phyloP scores from a whole-genome alignment of 1,284 basidiomycete species.

The Peniophora sp. region DNA sequence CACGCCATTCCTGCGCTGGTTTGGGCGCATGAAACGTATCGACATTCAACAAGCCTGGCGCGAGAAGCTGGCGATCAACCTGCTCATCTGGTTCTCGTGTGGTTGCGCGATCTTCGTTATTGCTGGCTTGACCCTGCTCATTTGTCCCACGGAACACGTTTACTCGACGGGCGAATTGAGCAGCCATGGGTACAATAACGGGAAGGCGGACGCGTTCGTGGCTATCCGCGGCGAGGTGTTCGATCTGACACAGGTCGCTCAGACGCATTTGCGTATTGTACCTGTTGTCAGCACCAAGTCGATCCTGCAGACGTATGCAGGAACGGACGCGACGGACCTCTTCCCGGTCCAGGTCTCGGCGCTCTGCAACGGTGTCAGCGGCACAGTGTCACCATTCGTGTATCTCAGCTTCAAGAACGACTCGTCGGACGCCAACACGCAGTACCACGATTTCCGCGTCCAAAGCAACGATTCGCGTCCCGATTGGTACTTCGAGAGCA shows the following conservation, averaged over 20 bases:
- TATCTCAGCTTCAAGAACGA: conserved; percentile 74
- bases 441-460: conserved; percentile 94
- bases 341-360: conserved; percentile 98
- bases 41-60: conserved; percentile 96
- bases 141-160: conserved; percentile 93
- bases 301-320: conserved; percentile 75
- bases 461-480: conserved; percentile 84
- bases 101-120: conserved; percentile 88
- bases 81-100: conserved; percentile 95
- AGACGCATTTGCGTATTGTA: conserved; percentile 62
- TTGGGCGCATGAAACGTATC: conserved; percentile 88
- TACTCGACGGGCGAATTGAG: conserved; percentile 75
- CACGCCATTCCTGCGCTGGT: conserved; percentile 55
- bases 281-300: conserved; percentile 69
- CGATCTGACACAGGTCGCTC: conserved; percentile 57
- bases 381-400: conserved; percentile 81
- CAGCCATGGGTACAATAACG: conserved; percentile 56
- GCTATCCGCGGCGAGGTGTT: conserved; percentile 92
- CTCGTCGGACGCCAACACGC: conserved; percentile 66
- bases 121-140: conserved; percentile 79
- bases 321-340: conserved; percentile 65
- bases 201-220: conserved; percentile 72
- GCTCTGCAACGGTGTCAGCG: conserved; percentile 82
- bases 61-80: conserved; percentile 93
- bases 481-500: conserved; percentile 96